Evolutionary conservation across 331 rosid species (phyloP), one percentile per base, ranked within the genome.

Genomic region (Prunus yedoensis): DNA sequence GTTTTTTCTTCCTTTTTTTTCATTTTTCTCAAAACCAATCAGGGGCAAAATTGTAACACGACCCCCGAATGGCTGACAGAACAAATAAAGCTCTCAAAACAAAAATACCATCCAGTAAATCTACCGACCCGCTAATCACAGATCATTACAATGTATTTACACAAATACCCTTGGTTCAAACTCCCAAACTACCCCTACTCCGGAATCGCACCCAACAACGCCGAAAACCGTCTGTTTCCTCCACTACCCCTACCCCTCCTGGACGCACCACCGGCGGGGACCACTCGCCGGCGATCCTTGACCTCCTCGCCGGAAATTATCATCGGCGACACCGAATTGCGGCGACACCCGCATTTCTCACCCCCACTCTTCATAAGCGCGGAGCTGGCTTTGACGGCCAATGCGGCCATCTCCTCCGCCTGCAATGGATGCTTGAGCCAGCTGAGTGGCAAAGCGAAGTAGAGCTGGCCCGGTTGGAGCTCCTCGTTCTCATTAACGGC

Each of bases 321-420:
- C 67, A 76, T 56, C 58, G 83, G 75, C 30, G 89, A 80, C 1
- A 87, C 56, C 50, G 85, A 82, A 35, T 79, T 88, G 73, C 90
- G 85, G 51, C 88, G 71, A 13, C 4, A 64, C 14, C 88, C 76
- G 64, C 77, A 86, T 87, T 84, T 89, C 0, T 77, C 79, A 0
- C 78, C 85, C 9, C 86, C 71, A 28, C 81, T 84, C 67, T 89
- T 90, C 90, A 83, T 85, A 54, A 95, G 86, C 0, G 97, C 99
- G 1, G 97, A 88, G 81, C 83, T 95, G 66, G 99, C 99, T 78
- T 84, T 92, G 20, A 95, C 97, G 2, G 99, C 99, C 88, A 95
- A 85, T 87, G 99, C 96, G 3, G 99, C 99, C 97, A 95, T 91
- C 71, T 92, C 99, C 18, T 89, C 89, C 0, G 97, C 77, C 78